A percentile compares a stretch with the other conserved stretches of the same genome.
Evolutionary conservation across 495 filamentous ascomycete species (phyloP).

Genomic region (Talaromyces borbonicus): DNA sequence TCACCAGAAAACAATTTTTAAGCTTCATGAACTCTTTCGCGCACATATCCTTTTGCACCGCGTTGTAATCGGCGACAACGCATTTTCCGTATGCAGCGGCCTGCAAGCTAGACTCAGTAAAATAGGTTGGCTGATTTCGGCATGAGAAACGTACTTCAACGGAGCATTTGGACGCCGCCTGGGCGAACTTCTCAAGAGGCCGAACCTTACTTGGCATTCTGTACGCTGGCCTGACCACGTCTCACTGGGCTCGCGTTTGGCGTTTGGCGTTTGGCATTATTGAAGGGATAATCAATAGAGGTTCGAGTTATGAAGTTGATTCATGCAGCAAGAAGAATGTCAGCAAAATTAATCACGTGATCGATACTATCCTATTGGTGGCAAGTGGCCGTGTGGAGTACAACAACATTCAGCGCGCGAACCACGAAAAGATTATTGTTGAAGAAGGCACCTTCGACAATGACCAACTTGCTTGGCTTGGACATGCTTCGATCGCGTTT

Average conservation of each 20-base stretch:
- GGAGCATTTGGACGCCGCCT: conserved; percentile 73
- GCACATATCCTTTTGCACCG: conserved; percentile 87
- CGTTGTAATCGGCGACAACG: conserved; percentile 81
- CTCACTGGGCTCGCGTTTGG: background rate
- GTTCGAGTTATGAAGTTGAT: background rate
- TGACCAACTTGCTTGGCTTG: too few species aligned
- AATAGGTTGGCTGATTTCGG: background rate
- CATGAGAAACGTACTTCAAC: conserved; percentile 49
- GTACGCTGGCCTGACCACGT: background rate
- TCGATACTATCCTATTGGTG: background rate
- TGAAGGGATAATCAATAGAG: background rate
- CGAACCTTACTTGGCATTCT: conserved; percentile 36
- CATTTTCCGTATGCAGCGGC: conserved; percentile 85
- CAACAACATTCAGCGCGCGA: too few species aligned
- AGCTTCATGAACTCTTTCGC: conserved; percentile 72
- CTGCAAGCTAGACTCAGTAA: conserved; percentile 30
- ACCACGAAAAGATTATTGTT: too few species aligned
- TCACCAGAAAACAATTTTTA: conserved; percentile 83
- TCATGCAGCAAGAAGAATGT: background rate
- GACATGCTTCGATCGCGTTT: too few species aligned
- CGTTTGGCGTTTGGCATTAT: background rate
- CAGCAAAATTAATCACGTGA: background rate
- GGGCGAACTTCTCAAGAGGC: conserved; percentile 84
- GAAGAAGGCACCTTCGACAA: too few species aligned
- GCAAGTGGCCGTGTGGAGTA: too few species aligned